phyloP scores from a whole-genome alignment of 2,329 filamentous ascomycete species.

The Sporothrix pseudoabietina region DNA sequence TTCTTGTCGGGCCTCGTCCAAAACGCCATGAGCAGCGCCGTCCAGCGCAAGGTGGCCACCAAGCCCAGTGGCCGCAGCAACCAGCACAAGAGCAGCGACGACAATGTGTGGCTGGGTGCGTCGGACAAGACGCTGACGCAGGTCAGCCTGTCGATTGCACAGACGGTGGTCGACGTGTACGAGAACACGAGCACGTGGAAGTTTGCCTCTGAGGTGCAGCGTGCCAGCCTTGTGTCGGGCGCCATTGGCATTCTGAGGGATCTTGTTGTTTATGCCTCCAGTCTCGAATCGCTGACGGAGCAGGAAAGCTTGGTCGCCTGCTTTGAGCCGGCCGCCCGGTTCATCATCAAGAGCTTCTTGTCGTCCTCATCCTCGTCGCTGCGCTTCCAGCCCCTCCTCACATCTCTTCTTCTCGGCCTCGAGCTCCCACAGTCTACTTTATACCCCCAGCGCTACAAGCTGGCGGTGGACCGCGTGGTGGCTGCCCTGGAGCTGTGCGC shows the following conservation, averaged over 20 bases:
- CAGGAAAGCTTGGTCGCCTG: constrained; percentile 53
- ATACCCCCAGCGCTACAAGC: constrained; percentile 56
- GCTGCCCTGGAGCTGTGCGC: constrained; percentile 68
- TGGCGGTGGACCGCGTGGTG: constrained; percentile 64
- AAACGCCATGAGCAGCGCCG: constrained; percentile 69
- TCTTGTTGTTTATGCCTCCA: constrained; percentile 71
- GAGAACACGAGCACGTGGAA: constrained; percentile 87
- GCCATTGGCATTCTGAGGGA: constrained; percentile 72
- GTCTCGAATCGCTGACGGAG: constrained; percentile 52
- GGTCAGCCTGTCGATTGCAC: constrained; percentile 71
- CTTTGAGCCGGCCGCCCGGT: constrained; percentile 71
- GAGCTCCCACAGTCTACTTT: constrained; percentile 63
- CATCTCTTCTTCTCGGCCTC: constrained; percentile 66
- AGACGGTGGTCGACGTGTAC: constrained; percentile 77
- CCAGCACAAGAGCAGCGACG: constrained; percentile 29
- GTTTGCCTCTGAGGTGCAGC: constrained; percentile 69
- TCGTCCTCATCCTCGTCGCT: constrained; percentile 69
- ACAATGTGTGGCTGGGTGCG: constrained; percentile 67
- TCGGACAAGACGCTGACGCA: constrained; percentile 76
- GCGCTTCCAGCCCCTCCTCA: constrained; percentile 75
- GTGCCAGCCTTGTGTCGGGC: constrained; percentile 66
- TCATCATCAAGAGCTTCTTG: constrained; percentile 76
- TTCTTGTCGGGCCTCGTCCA: constrained; percentile 76
- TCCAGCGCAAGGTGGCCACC: constrained; percentile 62
- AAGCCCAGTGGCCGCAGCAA: constrained; percentile 52